These are phyloP conservation scores for Capsicum rhomboideum DNA, from an alignment of 257 asterid species.

Conservation along the genomic window DNA sequence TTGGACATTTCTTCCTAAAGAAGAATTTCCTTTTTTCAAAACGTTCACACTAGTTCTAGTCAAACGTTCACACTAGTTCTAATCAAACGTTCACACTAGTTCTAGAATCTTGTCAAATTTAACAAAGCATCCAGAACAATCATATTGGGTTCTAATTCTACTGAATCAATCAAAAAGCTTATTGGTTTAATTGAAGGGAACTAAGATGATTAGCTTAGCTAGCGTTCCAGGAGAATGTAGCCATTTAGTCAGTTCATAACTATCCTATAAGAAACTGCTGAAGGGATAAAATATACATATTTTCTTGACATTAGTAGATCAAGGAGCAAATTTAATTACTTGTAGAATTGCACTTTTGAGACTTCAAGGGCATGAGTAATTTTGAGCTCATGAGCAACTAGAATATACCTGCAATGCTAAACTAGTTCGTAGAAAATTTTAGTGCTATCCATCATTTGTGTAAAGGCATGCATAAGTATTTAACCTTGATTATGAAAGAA, in stretches of 20 bases:
- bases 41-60: too few species aligned
- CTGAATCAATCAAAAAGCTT: neutral
- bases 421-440: neutral
- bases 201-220: neutral
- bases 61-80: too few species aligned
- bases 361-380: neutral
- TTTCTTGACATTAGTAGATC: neutral
- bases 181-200: neutral
- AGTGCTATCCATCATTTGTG: neutral
- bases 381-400: neutral
- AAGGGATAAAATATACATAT: neutral
- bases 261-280: neutral
- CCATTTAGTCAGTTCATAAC: neutral
- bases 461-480: neutral
- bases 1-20: too few species aligned
- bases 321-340: neutral
- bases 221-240: neutral
- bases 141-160: neutral
- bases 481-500: neutral
- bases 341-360: neutral
- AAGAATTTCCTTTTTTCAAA: too few species aligned
- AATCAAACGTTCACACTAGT: too few species aligned
- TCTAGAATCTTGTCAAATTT: too few species aligned
- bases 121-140: neutral
- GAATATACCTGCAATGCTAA: neutral